Percentiles rank a stretch among this genome's conserved stretches.
phyloP scores from a whole-genome alignment of 371 early-diverging fungal genomes.

The Mucor plumbeus region DNA sequence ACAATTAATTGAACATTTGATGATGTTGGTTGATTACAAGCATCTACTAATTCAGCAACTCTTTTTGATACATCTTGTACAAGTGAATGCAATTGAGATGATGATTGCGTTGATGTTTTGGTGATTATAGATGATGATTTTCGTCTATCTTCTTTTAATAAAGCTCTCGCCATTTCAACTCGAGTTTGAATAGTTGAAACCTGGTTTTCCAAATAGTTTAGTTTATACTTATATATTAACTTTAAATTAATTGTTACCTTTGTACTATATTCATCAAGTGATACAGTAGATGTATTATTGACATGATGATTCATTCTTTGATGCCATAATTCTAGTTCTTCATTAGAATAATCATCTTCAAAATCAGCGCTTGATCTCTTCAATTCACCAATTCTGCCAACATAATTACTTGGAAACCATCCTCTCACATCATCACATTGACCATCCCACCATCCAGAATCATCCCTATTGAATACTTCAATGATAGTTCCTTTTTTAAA shows the following conservation, averaged over 20 bases:
- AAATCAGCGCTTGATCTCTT: slow-evolving; percentile 41
- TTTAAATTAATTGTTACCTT: slow-evolving; percentile 5
- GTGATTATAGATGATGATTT: slow-evolving; percentile 12
- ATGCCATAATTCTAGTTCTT: slow-evolving; percentile 39
- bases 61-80: slow-evolving; percentile 14
- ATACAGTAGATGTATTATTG: slow-evolving; percentile 13
- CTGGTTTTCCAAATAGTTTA: not conserved
- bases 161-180: slow-evolving; percentile 39
- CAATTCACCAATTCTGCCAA: slow-evolving; percentile 50
- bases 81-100: not conserved
- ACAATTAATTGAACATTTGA: slow-evolving; percentile 30
- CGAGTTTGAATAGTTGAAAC: slow-evolving; percentile 23
- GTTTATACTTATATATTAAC: too few relatives aligned
- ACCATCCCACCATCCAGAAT: slow-evolving; percentile 65
- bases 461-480: slow-evolving; percentile 53
- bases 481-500: slow-evolving; percentile 57
- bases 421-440: slow-evolving; percentile 48
- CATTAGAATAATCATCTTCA: slow-evolving; percentile 42
- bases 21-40: slow-evolving; percentile 19
- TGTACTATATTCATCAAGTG: slow-evolving; percentile 11
- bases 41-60: slow-evolving; percentile 35
- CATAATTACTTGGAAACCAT: slow-evolving; percentile 60
- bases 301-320: slow-evolving; percentile 18
- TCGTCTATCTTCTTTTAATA: slow-evolving; percentile 37
- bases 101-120: slow-evolving; percentile 9